Conservation (phyloP, 306 rosid genomes). For the Styphnolobium japonicum region DNA sequence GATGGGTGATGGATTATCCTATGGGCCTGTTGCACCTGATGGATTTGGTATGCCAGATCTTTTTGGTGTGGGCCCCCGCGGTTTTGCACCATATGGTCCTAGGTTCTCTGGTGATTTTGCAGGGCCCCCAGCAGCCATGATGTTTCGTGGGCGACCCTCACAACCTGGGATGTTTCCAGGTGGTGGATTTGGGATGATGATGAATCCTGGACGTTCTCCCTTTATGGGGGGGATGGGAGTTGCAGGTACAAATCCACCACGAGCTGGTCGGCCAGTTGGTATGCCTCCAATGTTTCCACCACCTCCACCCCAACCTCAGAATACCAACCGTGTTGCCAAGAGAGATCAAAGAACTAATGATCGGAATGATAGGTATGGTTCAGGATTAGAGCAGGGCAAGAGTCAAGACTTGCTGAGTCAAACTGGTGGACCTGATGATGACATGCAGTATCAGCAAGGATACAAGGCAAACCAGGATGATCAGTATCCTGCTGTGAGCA, state of each 20-base stretch:
- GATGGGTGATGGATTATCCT: conserved; percentile 94
- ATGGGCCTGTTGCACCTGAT: conserved; percentile 84
- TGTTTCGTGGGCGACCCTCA: conserved; percentile 90
- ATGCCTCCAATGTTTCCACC: conserved; percentile 86
- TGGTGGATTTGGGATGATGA: conserved; percentile 96
- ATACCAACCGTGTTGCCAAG: conserved; percentile 47
- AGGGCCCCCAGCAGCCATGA: conserved; percentile 82
- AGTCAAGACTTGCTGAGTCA: conserved; percentile 68
- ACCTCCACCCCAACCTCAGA: conserved; percentile 63
- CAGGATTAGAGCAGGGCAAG: conserved; percentile 66
- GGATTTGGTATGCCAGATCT: conserved; percentile 93
- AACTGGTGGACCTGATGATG: conserved; percentile 71
- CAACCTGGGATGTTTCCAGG: conserved; percentile 93
- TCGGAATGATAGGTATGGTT: conserved; percentile 65
- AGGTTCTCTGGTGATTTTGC: conserved; percentile 85
- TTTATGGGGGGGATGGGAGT: conserved; percentile 96
- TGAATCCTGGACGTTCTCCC: conserved; percentile 88
- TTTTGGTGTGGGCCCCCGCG: conserved; percentile 89
- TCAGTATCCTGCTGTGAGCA: conserved; percentile 46
- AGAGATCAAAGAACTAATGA: conserved; percentile 76
- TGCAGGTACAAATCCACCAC: conserved; percentile 67
- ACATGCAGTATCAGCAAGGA: conserved; percentile 60
- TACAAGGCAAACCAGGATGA: conserved; percentile 60
- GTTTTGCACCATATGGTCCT: conserved; percentile 81
- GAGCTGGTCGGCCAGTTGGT: conserved; percentile 71